phyloP scores from a whole-genome alignment of 164 flowering plant genomes.

The Annona cherimola region DNA sequence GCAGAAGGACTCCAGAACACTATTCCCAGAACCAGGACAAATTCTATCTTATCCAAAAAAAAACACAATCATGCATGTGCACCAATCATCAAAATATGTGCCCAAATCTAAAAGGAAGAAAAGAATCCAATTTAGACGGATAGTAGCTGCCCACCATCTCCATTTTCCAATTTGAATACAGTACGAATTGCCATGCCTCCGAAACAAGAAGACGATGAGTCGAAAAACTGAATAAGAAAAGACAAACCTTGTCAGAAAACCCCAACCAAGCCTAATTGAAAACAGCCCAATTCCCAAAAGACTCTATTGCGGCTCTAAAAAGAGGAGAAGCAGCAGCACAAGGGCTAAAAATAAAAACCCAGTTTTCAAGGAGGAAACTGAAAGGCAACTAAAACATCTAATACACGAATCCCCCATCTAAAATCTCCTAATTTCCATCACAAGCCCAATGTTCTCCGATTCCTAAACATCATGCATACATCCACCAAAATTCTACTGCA shows the following conservation, averaged over 20 bases:
- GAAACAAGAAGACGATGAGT: neutral
- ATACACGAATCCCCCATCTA: neutral
- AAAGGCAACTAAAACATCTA: neutral
- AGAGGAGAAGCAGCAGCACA: no score
- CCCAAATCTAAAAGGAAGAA: neutral
- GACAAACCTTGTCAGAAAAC: no score
- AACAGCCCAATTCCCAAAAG: no score
- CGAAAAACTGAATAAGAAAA: no score
- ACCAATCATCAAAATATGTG: neutral
- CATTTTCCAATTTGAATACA: neutral
- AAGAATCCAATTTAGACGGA: neutral
- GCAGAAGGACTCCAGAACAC: neutral
- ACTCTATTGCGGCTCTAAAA: no score
- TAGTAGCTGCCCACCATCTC: neutral
- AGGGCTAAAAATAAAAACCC: no score
- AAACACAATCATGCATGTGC: neutral
- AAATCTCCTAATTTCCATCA: neutral
- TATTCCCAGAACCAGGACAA: neutral
- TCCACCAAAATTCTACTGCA: neutral
- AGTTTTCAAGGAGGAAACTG: neutral
- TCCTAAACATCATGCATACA: neutral
- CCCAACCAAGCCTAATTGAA: no score
- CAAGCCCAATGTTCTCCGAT: neutral
- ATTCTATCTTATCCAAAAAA: neutral
- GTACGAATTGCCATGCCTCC: neutral